Conservation (phyloP, 2,329 filamentous ascomycete species). For the Penicillium sp. region DNA sequence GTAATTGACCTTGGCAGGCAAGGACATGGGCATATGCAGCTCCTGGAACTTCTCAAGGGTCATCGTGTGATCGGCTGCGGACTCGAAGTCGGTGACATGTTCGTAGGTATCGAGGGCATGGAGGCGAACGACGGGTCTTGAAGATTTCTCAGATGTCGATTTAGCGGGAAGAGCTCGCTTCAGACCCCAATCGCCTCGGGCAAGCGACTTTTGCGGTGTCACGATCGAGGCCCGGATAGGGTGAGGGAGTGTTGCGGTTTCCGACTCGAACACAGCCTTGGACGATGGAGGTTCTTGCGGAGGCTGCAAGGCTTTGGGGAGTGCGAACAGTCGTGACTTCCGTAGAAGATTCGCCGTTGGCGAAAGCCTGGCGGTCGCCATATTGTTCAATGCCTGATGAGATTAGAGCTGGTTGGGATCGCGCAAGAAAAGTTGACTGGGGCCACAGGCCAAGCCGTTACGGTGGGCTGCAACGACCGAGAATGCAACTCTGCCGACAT, state of each 20-base stretch:
- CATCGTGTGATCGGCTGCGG: constrained; percentile 76
- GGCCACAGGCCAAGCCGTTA: constrained; percentile 29
- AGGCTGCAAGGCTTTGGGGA: constrained; percentile 72
- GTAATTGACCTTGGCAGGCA: constrained; percentile 42
- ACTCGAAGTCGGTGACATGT: constrained; percentile 85
- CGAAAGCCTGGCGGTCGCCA: constrained; percentile 53
- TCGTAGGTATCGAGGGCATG: constrained; percentile 80
- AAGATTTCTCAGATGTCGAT: constrained; percentile 68
- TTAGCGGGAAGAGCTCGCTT: constrained; percentile 80
- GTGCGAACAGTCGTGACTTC: constrained; percentile 84
- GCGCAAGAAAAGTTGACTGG: constrained; percentile 37
- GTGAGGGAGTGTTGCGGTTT: constrained; percentile 71
- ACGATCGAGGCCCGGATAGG: constrained; percentile 84
- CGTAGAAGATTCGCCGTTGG: constrained; percentile 72
- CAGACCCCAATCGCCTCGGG: constrained; percentile 86
- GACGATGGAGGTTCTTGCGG: constrained; percentile 56
- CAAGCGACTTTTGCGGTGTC: constrained; percentile 70
- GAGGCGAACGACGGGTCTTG: constrained; percentile 73
- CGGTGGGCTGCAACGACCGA: constrained; percentile 23
- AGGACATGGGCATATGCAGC: constrained; percentile 70
- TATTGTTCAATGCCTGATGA: constrained; percentile 33
- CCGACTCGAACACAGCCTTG: constrained; percentile 56
- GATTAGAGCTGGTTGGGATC: constrained; percentile 19
- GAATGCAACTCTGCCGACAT: constrained; percentile 15
- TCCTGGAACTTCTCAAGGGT: constrained; percentile 86